Conservation (phyloP, 495 filamentous ascomycete genomes). For the Rhizodiscina lignyota region DNA sequence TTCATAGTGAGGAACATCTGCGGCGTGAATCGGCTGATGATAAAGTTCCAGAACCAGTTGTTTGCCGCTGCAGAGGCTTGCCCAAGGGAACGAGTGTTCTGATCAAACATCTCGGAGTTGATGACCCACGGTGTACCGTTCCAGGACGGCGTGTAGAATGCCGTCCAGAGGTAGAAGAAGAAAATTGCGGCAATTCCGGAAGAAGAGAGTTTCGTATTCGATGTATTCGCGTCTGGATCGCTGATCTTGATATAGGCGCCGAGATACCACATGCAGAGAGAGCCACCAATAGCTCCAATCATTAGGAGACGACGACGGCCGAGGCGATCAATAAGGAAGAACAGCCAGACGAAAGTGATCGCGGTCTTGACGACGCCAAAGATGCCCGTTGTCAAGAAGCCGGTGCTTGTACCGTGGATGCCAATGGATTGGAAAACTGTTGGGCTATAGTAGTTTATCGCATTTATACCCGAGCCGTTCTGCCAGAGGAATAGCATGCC, state of each 20-base stretch:
- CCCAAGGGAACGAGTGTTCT: constrained; percentile 30
- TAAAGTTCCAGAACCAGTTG: constrained; percentile 68
- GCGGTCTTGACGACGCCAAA: constrained; percentile 39
- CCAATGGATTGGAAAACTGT: constrained; percentile 42
- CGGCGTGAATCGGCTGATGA: constrained; percentile 53
- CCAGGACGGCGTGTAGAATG: constrained; percentile 62
- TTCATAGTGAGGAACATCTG: constrained; percentile 59
- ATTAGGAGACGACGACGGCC: constrained; percentile 40
- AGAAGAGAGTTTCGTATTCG: constrained; percentile 22
- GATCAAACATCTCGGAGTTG: constrained; percentile 22
- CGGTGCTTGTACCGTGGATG: constrained; percentile 30
- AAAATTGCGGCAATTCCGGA: constrained; percentile 55
- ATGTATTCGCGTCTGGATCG: constrained; percentile 27
- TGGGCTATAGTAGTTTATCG: constrained; percentile 49
- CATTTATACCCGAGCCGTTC: constrained; percentile 49
- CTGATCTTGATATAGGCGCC: constrained; percentile 31
- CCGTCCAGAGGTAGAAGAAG: constrained; percentile 70
- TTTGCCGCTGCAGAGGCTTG: constrained; percentile 51
- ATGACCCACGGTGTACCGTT: constrained; percentile 37
- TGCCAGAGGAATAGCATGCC: constrained; percentile 53
- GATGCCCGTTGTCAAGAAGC: constrained; percentile 33
- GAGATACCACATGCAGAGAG: constrained; percentile 40
- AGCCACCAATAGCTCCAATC: constrained; percentile 34
- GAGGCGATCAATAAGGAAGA: constrained; percentile 38
- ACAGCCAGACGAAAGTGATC: constrained; percentile 41